Evolutionary conservation across 768 basidiomycete genomes (phyloP).

Genomic region (Holtermannia corniformis): DNA sequence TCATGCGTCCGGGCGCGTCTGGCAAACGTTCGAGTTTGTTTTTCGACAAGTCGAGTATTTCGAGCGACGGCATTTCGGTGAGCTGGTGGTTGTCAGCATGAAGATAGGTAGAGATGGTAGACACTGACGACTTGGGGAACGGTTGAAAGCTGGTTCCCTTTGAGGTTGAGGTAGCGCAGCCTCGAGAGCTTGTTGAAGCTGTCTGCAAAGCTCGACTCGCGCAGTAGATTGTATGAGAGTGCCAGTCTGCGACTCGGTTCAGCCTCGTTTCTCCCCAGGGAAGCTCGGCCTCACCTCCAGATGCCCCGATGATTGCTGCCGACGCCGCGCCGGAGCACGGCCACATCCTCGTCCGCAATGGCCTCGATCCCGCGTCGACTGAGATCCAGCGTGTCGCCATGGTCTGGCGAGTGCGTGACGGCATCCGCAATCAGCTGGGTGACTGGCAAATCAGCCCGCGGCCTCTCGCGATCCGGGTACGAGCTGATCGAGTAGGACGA

Average conservation of each 20-base stretch:
- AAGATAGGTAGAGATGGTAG: not conserved
- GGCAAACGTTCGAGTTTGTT: slow-evolving; percentile 82
- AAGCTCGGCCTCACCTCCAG: slow-evolving; percentile 28
- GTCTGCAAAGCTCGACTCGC: slow-evolving; percentile 46
- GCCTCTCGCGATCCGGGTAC: not conserved
- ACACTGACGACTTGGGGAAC: slow-evolving; percentile 78
- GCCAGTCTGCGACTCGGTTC: slow-evolving; percentile 54
- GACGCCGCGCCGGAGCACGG: slow-evolving; percentile 61
- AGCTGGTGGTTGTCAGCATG: slow-evolving; percentile 48
- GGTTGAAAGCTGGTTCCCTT: slow-evolving; percentile 59
- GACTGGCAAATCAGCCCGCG: no score
- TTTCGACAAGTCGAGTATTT: slow-evolving; percentile 87
- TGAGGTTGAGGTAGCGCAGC: slow-evolving; percentile 41
- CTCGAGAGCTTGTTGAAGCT: slow-evolving; percentile 32
- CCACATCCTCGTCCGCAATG: slow-evolving; percentile 63
- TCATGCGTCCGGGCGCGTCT: slow-evolving; percentile 63
- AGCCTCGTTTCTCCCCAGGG: not conserved
- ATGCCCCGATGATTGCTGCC: slow-evolving; percentile 45
- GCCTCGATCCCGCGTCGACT: slow-evolving; percentile 68
- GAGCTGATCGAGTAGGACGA: no score
- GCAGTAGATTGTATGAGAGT: slow-evolving; percentile 71
- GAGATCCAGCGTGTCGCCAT: slow-evolving; percentile 73
- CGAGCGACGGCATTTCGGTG: slow-evolving; percentile 71
- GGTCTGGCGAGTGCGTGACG: slow-evolving; percentile 51
- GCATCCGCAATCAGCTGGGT: slow-evolving; percentile 4